phyloP scores from a whole-genome alignment of 345 rosid genomes.

The Leavenworthia alabamica region DNA sequence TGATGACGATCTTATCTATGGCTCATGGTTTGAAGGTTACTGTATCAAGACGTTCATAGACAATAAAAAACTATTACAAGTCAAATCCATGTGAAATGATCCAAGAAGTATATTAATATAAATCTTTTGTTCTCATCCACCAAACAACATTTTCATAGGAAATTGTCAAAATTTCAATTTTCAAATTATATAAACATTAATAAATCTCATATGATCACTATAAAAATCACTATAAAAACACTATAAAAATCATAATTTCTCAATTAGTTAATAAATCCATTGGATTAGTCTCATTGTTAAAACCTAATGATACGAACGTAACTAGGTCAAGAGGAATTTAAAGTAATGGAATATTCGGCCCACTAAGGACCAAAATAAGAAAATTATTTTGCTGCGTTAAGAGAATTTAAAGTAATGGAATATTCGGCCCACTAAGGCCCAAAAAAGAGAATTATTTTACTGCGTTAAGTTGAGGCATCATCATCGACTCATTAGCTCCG shows the following conservation, averaged over 20 bases:
- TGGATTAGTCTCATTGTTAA: background rate
- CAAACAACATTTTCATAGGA: background rate
- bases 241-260: background rate
- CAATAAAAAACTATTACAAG: background rate
- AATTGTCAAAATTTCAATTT: too few species aligned
- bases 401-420: background rate
- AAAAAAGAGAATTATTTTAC: constrained; percentile 8
- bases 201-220: background rate
- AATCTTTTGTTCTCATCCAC: background rate
- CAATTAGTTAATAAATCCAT: background rate
- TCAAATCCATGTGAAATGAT: constrained; percentile 1
- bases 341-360: background rate
- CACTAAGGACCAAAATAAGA: constrained; percentile 14
- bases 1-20: constrained; percentile 91
- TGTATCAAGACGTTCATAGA: constrained; percentile 39
- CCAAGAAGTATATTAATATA: background rate
- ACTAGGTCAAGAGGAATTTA: background rate
- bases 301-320: background rate
- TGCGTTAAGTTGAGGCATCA: constrained; percentile 32
- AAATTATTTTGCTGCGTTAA: constrained; percentile 29
- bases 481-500: constrained; percentile 3
- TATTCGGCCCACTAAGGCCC: constrained; percentile 24
- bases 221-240: background rate
- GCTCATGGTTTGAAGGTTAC: constrained; percentile 71
- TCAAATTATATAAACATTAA: background rate